Conservation (phyloP, 345 rosid genomes). For the Pugionium dolabratum region DNA sequence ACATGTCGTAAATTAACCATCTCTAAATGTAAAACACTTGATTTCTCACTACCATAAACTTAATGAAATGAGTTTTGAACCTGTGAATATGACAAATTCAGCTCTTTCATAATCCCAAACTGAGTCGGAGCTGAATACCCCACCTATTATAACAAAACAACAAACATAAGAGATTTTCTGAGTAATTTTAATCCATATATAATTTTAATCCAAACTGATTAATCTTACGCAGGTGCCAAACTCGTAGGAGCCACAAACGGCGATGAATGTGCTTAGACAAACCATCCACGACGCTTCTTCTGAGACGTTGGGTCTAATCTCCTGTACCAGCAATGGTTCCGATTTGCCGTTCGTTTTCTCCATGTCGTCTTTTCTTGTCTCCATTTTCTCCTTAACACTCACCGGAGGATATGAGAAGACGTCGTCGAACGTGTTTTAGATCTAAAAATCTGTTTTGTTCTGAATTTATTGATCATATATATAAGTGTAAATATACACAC, state of each 20-base stretch:
- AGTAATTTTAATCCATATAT: too few species aligned
- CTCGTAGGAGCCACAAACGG: constrained; percentile 57
- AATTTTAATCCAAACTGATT: too few species aligned
- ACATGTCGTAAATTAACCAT: too few species aligned
- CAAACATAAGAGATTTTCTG: not conserved
- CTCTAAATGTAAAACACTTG: not conserved
- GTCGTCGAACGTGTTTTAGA: constrained; percentile 17
- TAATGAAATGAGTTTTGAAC: constrained; percentile 13
- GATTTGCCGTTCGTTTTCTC: constrained; percentile 22
- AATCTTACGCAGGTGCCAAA: constrained; percentile 55
- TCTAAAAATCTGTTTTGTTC: constrained; percentile 17
- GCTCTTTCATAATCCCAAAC: constrained; percentile 53
- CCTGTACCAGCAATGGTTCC: constrained; percentile 45
- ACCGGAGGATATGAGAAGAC: constrained; percentile 25
- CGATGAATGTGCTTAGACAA: constrained; percentile 51
- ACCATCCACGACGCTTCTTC: constrained; percentile 48
- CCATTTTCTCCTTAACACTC: constrained; percentile 30
- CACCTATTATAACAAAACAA: constrained; percentile 36
- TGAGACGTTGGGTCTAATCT: constrained; percentile 22
- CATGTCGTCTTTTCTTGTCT: constrained; percentile 19
- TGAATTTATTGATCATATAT: constrained; percentile 1
- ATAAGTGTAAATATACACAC: not conserved
- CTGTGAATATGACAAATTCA: constrained; percentile 46
- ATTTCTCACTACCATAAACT: too few species aligned
- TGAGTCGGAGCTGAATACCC: constrained; percentile 62